Percentiles rank a stretch among this genome's conserved stretches.
Evolutionary conservation across 1,139 yeast genomes (phyloP).

Genomic region (Kluyveromyces sp.): DNA sequence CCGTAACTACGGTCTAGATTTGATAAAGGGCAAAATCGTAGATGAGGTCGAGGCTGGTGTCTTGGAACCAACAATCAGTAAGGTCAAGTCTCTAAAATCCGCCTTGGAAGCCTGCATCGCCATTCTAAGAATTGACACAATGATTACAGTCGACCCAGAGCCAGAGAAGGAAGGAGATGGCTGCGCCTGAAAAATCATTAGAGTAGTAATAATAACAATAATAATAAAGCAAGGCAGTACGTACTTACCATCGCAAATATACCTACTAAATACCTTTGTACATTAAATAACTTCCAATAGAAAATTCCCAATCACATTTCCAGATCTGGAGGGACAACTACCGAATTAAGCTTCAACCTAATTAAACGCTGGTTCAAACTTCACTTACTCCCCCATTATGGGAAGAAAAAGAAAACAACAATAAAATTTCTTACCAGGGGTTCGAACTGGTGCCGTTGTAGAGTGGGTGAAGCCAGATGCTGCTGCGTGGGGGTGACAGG

Average conservation of each 20-base stretch:
- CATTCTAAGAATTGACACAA: slow-evolving; percentile 93
- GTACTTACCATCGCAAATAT: no score
- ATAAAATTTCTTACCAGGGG: no score
- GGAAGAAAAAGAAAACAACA: no score
- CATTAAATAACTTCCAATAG: neutral
- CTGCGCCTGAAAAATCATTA: neutral
- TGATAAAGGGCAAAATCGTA: slow-evolving; percentile 83
- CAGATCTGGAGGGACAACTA: no score
- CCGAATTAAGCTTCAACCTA: no score
- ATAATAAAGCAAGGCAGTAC: no score
- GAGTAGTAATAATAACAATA: no score
- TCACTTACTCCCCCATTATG: no score
- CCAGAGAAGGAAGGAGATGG: slow-evolving; percentile 60
- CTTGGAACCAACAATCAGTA: slow-evolving; percentile 89
- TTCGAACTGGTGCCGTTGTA: no score
- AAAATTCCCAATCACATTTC: neutral
- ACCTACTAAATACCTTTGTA: neutral
- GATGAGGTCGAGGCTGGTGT: slow-evolving; percentile 83
- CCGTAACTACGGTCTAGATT: slow-evolving; percentile 86
- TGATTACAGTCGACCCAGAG: slow-evolving; percentile 96
- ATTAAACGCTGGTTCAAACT: no score
- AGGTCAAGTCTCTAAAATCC: slow-evolving; percentile 84
- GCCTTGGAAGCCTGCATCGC: slow-evolving; percentile 98
- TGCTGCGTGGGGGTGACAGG: no score
- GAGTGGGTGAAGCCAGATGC: no score